These are phyloP conservation scores for Mycena epipterygia DNA, from an alignment of 768 basidiomycete species.

Conservation along the genomic window DNA sequence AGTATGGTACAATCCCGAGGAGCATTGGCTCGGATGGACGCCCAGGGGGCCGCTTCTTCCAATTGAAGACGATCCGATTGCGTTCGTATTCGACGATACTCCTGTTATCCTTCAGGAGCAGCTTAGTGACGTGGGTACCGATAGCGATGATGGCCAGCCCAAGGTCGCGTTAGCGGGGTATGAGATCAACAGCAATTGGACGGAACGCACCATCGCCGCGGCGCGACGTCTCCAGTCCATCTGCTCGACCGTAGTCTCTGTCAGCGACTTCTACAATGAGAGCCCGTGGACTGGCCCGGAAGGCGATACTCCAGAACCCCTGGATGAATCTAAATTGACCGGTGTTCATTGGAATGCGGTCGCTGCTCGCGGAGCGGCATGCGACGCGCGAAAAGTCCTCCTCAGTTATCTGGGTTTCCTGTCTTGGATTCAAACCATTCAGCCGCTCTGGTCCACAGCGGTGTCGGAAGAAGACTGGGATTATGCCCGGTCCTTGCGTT, in stretches of 20 bases:
- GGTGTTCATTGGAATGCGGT: too few relatives aligned
- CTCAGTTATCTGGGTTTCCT: background rate
- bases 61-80: background rate
- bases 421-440: background rate
- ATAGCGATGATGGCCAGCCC: background rate
- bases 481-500: background rate
- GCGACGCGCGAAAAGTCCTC: background rate
- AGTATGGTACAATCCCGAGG: background rate
- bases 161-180: too few relatives aligned
- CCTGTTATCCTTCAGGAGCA: background rate
- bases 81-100: background rate
- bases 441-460: fast-evolving
- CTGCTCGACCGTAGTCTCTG: too few relatives aligned
- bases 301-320: too few relatives aligned
- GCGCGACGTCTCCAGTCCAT: too few relatives aligned
- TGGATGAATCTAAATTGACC: too few relatives aligned
- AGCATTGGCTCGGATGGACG: background rate
- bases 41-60: background rate
- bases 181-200: too few relatives aligned
- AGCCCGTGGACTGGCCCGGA: too few relatives aligned
- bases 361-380: background rate
- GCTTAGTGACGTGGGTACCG: background rate
- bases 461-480: background rate
- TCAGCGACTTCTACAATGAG: too few relatives aligned
- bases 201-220: too few relatives aligned